Percentiles rank a stretch among this genome's conserved stretches.
Conservation (phyloP, 805 yeast species). For the Metschnikowia colocasiae region DNA sequence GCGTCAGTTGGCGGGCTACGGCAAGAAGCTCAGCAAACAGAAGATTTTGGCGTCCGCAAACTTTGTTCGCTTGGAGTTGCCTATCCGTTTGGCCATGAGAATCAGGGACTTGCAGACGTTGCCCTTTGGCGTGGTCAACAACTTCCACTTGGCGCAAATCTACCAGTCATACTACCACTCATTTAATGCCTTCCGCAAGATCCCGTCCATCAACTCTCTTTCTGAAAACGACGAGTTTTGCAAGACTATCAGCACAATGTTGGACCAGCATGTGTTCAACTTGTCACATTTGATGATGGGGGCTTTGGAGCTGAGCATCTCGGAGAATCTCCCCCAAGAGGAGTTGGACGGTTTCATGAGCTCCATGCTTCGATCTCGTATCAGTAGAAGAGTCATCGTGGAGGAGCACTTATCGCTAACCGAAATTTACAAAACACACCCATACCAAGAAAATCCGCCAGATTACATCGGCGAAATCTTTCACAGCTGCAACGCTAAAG, state of each 20-base stretch:
- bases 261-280: slow-evolving; percentile 77
- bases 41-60: slow-evolving; percentile 81
- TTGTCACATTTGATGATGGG: slow-evolving; percentile 93
- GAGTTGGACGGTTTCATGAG: slow-evolving; percentile 73
- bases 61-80: slow-evolving; percentile 81
- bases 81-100: slow-evolving; percentile 78
- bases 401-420: slow-evolving; percentile 88
- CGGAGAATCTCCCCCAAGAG: slow-evolving; percentile 53
- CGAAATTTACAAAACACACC: slow-evolving; percentile 51
- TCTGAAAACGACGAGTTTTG: slow-evolving; percentile 78
- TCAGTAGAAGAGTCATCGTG: slow-evolving; percentile 83
- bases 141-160: slow-evolving; percentile 80
- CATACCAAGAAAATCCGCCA: slow-evolving; percentile 47
- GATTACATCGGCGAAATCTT: slow-evolving; percentile 75
- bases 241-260: slow-evolving; percentile 53
- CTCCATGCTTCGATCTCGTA: slow-evolving; percentile 75
- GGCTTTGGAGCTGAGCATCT: slow-evolving; percentile 71
- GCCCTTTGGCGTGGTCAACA: slow-evolving; percentile 81
- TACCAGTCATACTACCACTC: slow-evolving; percentile 87
- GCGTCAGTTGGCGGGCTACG: slow-evolving; percentile 87
- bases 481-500: slow-evolving; percentile 69
- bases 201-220: slow-evolving; percentile 61
- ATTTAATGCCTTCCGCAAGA: slow-evolving; percentile 78
- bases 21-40: slow-evolving; percentile 68
- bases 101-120: slow-evolving; percentile 73